Conservation (phyloP, 2,329 filamentous ascomycete species). For the Pseudocercospora musae region DNA sequence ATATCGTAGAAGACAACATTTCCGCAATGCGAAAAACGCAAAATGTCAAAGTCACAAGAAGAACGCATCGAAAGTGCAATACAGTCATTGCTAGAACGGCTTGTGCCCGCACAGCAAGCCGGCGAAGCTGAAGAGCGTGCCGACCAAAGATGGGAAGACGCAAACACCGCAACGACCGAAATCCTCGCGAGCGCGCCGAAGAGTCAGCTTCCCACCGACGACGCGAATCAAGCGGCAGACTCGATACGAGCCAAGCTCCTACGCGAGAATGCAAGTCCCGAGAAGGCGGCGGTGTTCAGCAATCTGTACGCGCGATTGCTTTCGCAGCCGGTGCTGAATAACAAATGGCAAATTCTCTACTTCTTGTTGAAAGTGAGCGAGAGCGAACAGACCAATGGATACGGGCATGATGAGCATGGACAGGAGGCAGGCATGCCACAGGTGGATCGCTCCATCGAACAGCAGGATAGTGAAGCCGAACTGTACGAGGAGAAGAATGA, state of each 20-base stretch:
- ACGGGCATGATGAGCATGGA: slow-evolving; percentile 7
- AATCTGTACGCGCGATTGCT: slow-evolving; percentile 87
- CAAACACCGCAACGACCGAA: slow-evolving; percentile 50
- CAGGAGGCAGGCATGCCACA: slow-evolving; percentile 3
- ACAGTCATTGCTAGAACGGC: slow-evolving; percentile 70
- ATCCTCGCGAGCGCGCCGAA: slow-evolving; percentile 45
- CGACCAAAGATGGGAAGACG: slow-evolving; percentile 66
- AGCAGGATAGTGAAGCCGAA: slow-evolving; percentile 19
- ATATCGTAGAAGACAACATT: not conserved
- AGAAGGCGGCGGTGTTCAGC: slow-evolving; percentile 77
- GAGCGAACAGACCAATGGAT: not conserved
- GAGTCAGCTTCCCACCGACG: slow-evolving; percentile 56
- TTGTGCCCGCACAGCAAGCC: slow-evolving; percentile 62
- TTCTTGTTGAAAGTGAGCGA: slow-evolving; percentile 71
- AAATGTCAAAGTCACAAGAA: slow-evolving; percentile 11
- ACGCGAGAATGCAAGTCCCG: slow-evolving; percentile 68
- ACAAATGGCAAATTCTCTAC: slow-evolving; percentile 96
- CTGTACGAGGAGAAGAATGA: slow-evolving; percentile 10
- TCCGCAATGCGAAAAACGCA: slow-evolving; percentile 1
- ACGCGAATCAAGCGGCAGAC: slow-evolving; percentile 89
- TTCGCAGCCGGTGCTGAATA: slow-evolving; percentile 84
- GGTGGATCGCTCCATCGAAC: slow-evolving; percentile 10
- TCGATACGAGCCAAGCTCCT: slow-evolving; percentile 86
- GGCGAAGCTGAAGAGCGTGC: slow-evolving; percentile 65
- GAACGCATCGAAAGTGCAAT: slow-evolving; percentile 75